A percentile compares a stretch with the other conserved stretches of the same genome.
These are phyloP conservation scores for Lentinus polychrous DNA, from an alignment of 1,284 basidiomycete genomes.

Conservation along the genomic window DNA sequence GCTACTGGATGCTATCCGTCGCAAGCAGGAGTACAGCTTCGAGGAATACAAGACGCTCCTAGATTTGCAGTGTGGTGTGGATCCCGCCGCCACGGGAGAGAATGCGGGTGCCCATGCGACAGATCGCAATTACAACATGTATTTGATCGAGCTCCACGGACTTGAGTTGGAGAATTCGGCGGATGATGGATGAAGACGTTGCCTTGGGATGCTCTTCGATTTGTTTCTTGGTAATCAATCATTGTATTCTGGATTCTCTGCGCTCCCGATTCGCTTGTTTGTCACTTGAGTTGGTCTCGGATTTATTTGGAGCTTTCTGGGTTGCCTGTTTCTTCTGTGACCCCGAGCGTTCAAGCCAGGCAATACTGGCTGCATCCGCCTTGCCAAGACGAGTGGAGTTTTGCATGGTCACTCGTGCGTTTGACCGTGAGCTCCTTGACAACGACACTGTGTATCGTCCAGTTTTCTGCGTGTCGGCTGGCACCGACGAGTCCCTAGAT, in stretches of 20 bases:
- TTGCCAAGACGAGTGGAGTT: too few relatives aligned
- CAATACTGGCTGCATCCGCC: constrained; percentile 5
- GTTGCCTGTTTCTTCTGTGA: constrained; percentile 1
- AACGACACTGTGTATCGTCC: constrained; percentile 26
- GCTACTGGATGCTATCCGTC: constrained; percentile 66
- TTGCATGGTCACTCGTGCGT: too few relatives aligned
- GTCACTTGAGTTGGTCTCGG: constrained; percentile 2
- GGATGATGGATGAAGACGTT: constrained; percentile 14
- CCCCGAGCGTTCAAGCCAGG: constrained; percentile 3
- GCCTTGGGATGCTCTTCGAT: constrained; percentile 6
- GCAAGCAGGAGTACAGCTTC: constrained; percentile 66
- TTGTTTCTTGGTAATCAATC: constrained; percentile 17
- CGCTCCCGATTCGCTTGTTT: constrained; percentile 10
- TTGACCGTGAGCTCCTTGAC: constrained; percentile 22
- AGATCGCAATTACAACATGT: constrained; percentile 71
- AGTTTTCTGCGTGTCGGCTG: not conserved
- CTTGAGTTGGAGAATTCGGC: constrained; percentile 58
- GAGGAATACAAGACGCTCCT: constrained; percentile 91
- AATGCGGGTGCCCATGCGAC: constrained; percentile 42
- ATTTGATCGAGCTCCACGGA: constrained; percentile 76
- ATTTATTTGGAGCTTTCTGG: not conserved
- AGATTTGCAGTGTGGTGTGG: constrained; percentile 79
- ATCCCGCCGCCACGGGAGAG: constrained; percentile 43
- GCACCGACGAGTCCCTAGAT: not conserved
- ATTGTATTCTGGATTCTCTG: constrained; percentile 15